Percentiles rank a stretch among this genome's conserved stretches.
Conservation (phyloP, 805 yeast genomes). For the Hagleromyces aurorensis region DNA sequence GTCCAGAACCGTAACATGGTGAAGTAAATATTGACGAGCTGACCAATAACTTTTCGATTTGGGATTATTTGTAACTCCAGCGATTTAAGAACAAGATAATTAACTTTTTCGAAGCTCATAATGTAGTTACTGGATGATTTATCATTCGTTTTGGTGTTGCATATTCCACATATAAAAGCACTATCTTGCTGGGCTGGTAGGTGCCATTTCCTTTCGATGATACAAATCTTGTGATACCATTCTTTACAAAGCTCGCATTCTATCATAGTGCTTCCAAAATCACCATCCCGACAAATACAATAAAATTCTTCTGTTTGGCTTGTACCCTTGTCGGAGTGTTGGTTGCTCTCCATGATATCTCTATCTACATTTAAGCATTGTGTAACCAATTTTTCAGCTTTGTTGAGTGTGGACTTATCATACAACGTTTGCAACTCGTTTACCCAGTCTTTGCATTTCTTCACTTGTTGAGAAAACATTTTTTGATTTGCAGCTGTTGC, state of each 20-base stretch:
- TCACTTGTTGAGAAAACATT: slow-evolving; percentile 7
- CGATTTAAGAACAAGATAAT: slow-evolving; percentile 15
- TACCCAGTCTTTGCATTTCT: slow-evolving; percentile 12
- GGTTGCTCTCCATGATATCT: slow-evolving; percentile 15
- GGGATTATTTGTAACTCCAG: slow-evolving; percentile 17
- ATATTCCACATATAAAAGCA: slow-evolving; percentile 47
- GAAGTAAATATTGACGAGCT: slow-evolving; percentile 11
- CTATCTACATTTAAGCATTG: slow-evolving; percentile 18
- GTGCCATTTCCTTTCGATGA: slow-evolving; percentile 34
- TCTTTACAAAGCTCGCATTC: slow-evolving; percentile 64
- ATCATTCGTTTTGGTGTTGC: slow-evolving; percentile 31
- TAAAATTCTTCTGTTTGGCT: slow-evolving; percentile 25
- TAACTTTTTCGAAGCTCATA: slow-evolving; percentile 13
- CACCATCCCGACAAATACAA: slow-evolving; percentile 57
- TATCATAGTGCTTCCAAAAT: slow-evolving; percentile 51
- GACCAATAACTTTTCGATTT: slow-evolving; percentile 9
- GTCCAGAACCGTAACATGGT: slow-evolving; percentile 11
- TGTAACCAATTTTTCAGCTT: slow-evolving; percentile 3
- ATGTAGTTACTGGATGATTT: slow-evolving; percentile 1
- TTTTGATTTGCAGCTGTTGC: slow-evolving; percentile 23
- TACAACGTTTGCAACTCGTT: slow-evolving; percentile 4
- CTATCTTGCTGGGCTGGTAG: slow-evolving; percentile 29
- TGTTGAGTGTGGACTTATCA: slow-evolving; percentile 5
- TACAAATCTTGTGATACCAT: slow-evolving; percentile 62
- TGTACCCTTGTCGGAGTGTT: slow-evolving; percentile 7